These are phyloP conservation scores for Emergomyces orientalis DNA, from an alignment of 2,329 filamentous ascomycete species.

Conservation along the genomic window DNA sequence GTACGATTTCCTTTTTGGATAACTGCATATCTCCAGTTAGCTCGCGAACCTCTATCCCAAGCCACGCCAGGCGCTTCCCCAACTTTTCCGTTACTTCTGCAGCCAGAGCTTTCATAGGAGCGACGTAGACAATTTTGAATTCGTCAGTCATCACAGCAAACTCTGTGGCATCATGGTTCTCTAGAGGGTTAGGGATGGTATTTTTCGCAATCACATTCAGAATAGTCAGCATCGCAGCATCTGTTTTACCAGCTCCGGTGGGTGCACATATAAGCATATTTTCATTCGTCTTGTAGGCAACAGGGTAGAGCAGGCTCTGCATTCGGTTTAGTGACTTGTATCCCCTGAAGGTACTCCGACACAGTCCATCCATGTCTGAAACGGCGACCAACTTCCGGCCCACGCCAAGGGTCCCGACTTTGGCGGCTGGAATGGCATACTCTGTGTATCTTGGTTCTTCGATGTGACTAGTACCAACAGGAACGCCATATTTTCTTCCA, in stretches of 20 bases:
- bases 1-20: slow-evolving; percentile 88
- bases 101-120: slow-evolving; percentile 96
- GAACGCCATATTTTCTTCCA: slow-evolving; percentile 75
- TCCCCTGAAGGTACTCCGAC: slow-evolving; percentile 81
- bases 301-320: slow-evolving; percentile 93
- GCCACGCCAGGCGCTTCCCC: slow-evolving; percentile 82
- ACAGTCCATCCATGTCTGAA: slow-evolving; percentile 76
- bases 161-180: slow-evolving; percentile 61
- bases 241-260: slow-evolving; percentile 96
- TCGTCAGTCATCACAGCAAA: slow-evolving; percentile 77
- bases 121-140: slow-evolving; percentile 98
- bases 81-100: slow-evolving; percentile 95
- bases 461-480: slow-evolving; percentile 60
- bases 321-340: slow-evolving; percentile 93
- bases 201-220: slow-evolving; percentile 85
- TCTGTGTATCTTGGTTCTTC: slow-evolving; percentile 81
- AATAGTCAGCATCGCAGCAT: slow-evolving; percentile 94
- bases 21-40: slow-evolving; percentile 98
- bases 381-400: slow-evolving; percentile 72
- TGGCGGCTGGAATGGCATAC: slow-evolving; percentile 72
- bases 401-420: slow-evolving; percentile 62
- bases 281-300: slow-evolving; percentile 90
- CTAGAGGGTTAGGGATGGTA: slow-evolving; percentile 66
- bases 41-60: slow-evolving; percentile 84
- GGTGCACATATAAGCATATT: slow-evolving; percentile 99